Percentiles rank a stretch among this genome's conserved stretches.
phyloP scores from a whole-genome alignment of 2,329 filamentous ascomycete species.

The Myriosclerotinia duriaeana region DNA sequence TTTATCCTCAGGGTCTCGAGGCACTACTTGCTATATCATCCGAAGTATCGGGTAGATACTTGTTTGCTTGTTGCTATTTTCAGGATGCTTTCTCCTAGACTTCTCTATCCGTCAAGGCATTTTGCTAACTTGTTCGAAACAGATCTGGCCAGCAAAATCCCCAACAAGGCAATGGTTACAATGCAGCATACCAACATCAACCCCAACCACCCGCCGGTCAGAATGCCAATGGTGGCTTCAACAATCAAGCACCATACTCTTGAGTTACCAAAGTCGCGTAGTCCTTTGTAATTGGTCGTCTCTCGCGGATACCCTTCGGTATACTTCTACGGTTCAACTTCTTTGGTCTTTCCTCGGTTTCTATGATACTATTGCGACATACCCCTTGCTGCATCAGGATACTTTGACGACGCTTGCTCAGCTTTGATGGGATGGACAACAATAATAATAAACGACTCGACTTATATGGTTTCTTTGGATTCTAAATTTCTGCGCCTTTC shows the following conservation, averaged over 20 bases:
- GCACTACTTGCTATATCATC: neutral
- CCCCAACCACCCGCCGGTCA: conserved; percentile 8
- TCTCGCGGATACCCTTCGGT: conserved; percentile 20
- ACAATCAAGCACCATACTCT: neutral
- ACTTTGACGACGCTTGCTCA: conserved; percentile 13
- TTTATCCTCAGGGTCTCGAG: conserved; percentile 7
- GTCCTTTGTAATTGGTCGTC: conserved; percentile 10
- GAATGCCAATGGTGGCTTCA: neutral
- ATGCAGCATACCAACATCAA: conserved; percentile 17
- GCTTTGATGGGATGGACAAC: conserved; percentile 10
- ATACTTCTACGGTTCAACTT: conserved; percentile 13
- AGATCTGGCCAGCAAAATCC: conserved; percentile 9
- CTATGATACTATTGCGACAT: conserved; percentile 6
- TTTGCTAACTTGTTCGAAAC: conserved; percentile 3
- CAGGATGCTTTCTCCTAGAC: neutral
- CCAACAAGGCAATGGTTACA: conserved; percentile 1
- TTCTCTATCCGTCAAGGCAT: neutral
- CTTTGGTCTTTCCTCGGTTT: conserved; percentile 19
- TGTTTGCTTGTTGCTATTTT: neutral
- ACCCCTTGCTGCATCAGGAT: conserved; percentile 19
- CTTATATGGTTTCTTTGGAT: conserved; percentile 1
- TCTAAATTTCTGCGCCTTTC: neutral
- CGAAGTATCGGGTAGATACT: conserved; percentile 12
- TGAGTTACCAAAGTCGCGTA: neutral
- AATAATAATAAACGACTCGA: conserved; percentile 9